Conservation (phyloP, 441 rosid genomes). For the Isatis lusitanica region DNA sequence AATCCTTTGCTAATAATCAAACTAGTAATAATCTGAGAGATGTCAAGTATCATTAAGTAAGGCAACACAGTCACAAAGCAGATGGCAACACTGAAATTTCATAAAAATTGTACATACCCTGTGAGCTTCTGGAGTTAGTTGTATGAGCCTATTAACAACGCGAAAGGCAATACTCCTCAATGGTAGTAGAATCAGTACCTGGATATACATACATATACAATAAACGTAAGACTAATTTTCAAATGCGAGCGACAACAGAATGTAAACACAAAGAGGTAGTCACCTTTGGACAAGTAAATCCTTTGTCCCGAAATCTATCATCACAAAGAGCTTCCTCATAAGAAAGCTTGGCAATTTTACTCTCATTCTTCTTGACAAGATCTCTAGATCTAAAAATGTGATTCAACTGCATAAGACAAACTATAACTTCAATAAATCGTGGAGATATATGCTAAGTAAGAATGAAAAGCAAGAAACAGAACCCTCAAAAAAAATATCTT, state of each 20-base stretch:
- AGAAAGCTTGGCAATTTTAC: neutral
- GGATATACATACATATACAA: neutral
- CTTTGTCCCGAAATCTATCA: neutral
- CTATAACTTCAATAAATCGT: neutral
- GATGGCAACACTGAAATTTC: neutral
- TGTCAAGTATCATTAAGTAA: neutral
- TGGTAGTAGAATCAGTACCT: neutral
- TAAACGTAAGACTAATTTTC: neutral
- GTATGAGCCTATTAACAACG: neutral
- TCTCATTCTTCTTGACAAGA: neutral
- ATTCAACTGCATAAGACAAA: neutral
- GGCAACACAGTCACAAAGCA: slow-evolving; percentile 14
- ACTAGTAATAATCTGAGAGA: neutral
- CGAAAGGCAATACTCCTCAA: neutral
- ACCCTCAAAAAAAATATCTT: too few relatives aligned
- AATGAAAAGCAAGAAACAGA: neutral
- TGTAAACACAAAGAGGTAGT: neutral
- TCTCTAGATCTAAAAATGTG: neutral
- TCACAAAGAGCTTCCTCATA: neutral
- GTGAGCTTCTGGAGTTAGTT: neutral
- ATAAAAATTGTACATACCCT: neutral
- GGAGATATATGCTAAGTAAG: neutral
- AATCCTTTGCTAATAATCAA: neutral
- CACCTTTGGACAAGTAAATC: neutral
- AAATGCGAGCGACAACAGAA: neutral